These are phyloP conservation scores for Lentinus brumalis DNA, from an alignment of 768 basidiomycete species.

Conservation along the genomic window DNA sequence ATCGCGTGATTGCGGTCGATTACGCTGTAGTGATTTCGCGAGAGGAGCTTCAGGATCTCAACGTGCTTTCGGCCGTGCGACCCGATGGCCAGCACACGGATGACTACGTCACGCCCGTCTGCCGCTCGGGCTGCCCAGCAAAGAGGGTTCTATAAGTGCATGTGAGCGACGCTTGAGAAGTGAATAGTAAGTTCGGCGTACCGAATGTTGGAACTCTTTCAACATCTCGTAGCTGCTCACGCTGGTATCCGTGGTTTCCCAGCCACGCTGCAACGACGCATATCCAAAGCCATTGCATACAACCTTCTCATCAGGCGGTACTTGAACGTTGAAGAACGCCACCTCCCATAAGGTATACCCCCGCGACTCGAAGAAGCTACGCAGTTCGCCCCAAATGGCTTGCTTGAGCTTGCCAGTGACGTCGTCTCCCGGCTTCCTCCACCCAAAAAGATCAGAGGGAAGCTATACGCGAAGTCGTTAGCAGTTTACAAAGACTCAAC, in stretches of 20 bases:
- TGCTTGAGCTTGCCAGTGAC: not conserved
- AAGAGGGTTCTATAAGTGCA: not conserved
- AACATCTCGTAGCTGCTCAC: not conserved
- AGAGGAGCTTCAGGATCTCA: constrained; percentile 26
- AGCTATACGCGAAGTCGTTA: no score
- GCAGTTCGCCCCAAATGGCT: not conserved
- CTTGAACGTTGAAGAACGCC: not conserved
- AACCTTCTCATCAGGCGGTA: not conserved
- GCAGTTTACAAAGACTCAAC: no score
- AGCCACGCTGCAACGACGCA: not conserved
- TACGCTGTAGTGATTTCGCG: constrained; percentile 12
- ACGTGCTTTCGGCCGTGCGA: constrained; percentile 6
- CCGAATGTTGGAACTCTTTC: not conserved
- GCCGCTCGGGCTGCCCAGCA: not conserved
- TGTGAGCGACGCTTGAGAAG: not conserved
- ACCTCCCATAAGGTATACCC: not conserved
- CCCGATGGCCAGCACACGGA: constrained; percentile 5
- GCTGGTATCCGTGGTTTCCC: not conserved
- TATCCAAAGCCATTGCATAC: not conserved
- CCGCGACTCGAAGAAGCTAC: not conserved
- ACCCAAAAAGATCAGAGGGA: no score
- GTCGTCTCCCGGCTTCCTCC: no score
- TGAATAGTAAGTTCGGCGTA: not conserved
- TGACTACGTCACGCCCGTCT: constrained; percentile 8
- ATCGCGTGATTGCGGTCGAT: constrained; percentile 30